phyloP scores from a whole-genome alignment of 495 filamentous ascomycete species.

The Podospora comata region DNA sequence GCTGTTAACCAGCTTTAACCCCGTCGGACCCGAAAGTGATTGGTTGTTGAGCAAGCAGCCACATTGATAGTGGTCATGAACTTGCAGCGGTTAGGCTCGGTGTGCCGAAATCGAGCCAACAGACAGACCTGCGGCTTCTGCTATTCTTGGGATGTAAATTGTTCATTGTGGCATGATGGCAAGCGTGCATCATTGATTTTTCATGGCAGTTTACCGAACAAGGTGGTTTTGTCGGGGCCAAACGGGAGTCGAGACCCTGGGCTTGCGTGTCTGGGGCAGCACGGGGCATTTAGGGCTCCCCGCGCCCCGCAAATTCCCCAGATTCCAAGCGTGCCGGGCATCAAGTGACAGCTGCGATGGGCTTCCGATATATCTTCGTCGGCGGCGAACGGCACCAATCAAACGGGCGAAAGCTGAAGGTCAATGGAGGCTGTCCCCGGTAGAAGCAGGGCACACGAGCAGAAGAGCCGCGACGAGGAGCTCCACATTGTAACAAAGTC shows the following conservation, averaged over 20 bases:
- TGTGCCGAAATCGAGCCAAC: background rate
- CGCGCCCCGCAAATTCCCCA: background rate
- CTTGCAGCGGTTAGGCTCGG: background rate
- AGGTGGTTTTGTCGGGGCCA: background rate
- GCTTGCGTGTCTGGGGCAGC: background rate
- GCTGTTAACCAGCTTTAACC: background rate
- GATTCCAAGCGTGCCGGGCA: background rate
- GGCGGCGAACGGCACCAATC: background rate
- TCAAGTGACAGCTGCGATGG: background rate
- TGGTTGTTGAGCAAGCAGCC: background rate
- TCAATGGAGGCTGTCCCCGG: background rate
- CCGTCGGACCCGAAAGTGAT: background rate
- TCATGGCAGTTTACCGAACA: background rate
- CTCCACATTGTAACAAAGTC: conserved; percentile 21
- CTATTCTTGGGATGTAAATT: background rate
- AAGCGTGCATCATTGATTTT: background rate
- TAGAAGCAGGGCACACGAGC: background rate
- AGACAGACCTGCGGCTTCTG: background rate
- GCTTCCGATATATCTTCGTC: background rate
- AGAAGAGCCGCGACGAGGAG: background rate
- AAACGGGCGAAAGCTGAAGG: background rate
- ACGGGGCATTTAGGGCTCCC: background rate
- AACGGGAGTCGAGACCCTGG: background rate
- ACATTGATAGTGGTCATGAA: background rate
- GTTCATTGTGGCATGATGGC: background rate